Conservation (phyloP, 2,329 filamentous ascomycete species). For the Pseudopyrenochaeta lycopersici region DNA sequence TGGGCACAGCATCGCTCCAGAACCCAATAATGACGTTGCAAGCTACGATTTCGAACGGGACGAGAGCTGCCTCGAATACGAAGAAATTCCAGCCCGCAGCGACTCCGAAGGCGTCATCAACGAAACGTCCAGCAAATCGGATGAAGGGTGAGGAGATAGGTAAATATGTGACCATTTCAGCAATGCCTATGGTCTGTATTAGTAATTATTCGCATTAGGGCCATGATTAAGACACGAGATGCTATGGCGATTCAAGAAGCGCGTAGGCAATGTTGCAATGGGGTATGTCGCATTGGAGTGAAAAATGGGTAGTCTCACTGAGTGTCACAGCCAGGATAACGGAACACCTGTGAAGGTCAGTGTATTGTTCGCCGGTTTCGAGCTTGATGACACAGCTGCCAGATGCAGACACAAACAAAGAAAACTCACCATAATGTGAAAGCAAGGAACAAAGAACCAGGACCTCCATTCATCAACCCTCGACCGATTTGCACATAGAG, state of each 20-base stretch:
- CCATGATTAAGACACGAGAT: not conserved
- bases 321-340: conserved; percentile 54
- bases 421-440: conserved; percentile 55
- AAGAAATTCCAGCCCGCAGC: conserved; percentile 80
- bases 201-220: conserved; percentile 21
- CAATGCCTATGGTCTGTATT: conserved; percentile 57
- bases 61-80: conserved; percentile 72
- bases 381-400: not conserved
- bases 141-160: conserved; percentile 83
- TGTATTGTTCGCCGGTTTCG: not conserved
- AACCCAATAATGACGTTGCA: conserved; percentile 53
- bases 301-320: conserved; percentile 40
- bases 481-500: conserved; percentile 58
- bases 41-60: conserved; percentile 72
- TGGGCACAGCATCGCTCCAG: conserved; percentile 65
- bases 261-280: conserved; percentile 30
- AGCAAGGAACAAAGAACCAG: conserved; percentile 56
- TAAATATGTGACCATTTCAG: conserved; percentile 80
- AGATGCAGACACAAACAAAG: not conserved
- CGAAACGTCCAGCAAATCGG: conserved; percentile 77
- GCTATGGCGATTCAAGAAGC: conserved; percentile 18
- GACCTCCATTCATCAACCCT: conserved; percentile 57
- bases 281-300: conserved; percentile 33
- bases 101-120: conserved; percentile 78
- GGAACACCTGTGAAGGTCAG: conserved; percentile 47